Percentiles rank a stretch among this genome's conserved stretches.
Evolutionary conservation across 2,329 filamentous ascomycete genomes (phyloP).

Genomic region (Tolypocladium ophioglossoides): DNA sequence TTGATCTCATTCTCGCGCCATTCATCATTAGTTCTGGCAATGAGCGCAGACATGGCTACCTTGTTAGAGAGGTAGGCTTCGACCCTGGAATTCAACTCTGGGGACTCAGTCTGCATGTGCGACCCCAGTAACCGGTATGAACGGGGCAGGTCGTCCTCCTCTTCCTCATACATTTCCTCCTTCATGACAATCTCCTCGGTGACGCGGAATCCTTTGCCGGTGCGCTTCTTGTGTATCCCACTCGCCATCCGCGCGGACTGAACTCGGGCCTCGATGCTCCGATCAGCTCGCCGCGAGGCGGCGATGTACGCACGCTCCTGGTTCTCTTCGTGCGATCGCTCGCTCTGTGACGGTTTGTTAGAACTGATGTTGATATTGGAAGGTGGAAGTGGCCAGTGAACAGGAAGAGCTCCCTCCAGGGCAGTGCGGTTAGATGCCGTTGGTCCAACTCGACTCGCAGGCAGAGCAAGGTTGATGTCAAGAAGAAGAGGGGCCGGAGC

Average conservation of each 20-base stretch:
- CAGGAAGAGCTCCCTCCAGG: too few relatives aligned
- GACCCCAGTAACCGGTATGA: constrained; percentile 54
- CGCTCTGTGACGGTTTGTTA: constrained; percentile 38
- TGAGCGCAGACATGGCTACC: constrained; percentile 30
- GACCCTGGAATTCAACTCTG: constrained; percentile 51
- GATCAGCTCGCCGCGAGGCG: constrained; percentile 76
- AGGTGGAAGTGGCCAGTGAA: too few relatives aligned
- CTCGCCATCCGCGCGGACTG: constrained; percentile 82
- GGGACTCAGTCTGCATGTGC: constrained; percentile 48
- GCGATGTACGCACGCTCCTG: constrained; percentile 87
- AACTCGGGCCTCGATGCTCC: constrained; percentile 76
- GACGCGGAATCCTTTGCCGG: constrained; percentile 71
- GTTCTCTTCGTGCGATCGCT: constrained; percentile 71
- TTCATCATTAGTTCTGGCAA: constrained; percentile 23
- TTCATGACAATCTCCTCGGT: constrained; percentile 78
- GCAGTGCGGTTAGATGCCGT: background rate
- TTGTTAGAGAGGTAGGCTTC: constrained; percentile 35
- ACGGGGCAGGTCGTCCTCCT: constrained; percentile 69
- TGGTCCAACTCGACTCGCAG: background rate
- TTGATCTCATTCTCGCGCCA: constrained; percentile 37
- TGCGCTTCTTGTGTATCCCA: constrained; percentile 81
- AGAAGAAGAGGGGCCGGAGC: too few relatives aligned
- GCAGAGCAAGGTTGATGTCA: background rate
- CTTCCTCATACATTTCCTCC: constrained; percentile 95
- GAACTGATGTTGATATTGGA: background rate